These are phyloP conservation scores for Colletotrichum costaricense DNA, from an alignment of 2,329 filamentous ascomycete species.

Conservation along the genomic window DNA sequence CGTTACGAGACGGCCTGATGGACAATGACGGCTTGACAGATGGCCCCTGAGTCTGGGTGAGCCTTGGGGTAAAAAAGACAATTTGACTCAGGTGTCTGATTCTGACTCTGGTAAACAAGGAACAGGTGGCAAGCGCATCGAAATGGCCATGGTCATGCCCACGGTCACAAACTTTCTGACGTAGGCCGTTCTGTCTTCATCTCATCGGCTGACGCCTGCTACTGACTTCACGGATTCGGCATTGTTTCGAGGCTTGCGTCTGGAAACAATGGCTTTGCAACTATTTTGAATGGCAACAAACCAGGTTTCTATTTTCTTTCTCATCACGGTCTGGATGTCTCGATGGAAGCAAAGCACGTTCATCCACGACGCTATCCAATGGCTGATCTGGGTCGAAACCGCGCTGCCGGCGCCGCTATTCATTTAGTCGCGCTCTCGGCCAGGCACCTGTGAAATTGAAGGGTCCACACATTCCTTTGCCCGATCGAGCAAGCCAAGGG, in stretches of 20 bases:
- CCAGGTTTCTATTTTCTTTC: background rate
- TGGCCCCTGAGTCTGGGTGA: background rate
- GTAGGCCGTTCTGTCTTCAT: background rate
- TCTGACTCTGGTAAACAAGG: constrained; percentile 6
- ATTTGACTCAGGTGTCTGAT: background rate
- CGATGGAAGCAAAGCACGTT: background rate
- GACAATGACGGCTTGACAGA: background rate
- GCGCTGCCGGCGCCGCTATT: background rate
- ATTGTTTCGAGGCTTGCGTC: background rate
- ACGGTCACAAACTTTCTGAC: background rate
- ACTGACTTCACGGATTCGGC: background rate
- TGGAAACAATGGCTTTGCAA: background rate
- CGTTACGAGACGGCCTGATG: background rate
- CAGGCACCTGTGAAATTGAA: constrained; percentile 12
- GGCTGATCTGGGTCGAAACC: constrained; percentile 8
- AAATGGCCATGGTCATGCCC: no score
- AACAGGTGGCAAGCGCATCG: background rate
- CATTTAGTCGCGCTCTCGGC: constrained; percentile 4
- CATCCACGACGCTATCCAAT: background rate
- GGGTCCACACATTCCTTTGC: constrained; percentile 15
- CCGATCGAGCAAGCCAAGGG: background rate
- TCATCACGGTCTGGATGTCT: background rate
- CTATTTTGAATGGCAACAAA: background rate
- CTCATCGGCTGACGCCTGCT: background rate
- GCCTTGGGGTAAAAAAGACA: background rate